Conservation (phyloP, 768 basidiomycete species). For the Podaxis sp. region DNA sequence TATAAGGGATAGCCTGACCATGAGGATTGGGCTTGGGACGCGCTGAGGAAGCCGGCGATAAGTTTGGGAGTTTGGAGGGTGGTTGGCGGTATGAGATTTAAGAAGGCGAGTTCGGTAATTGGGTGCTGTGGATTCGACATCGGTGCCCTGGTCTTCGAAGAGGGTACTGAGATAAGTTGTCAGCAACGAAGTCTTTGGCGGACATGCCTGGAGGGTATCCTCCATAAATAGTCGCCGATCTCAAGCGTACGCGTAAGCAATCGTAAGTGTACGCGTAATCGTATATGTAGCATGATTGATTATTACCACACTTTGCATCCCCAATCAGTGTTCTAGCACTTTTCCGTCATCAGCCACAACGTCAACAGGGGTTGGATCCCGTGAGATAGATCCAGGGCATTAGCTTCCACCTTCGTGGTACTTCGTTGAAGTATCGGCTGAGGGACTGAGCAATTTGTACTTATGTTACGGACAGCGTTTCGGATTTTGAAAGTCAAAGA, state of each 20-base stretch:
- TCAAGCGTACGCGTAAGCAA: neutral
- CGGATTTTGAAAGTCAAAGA: too few species aligned
- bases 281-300: neutral
- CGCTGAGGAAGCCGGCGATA: conserved; percentile 28
- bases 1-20: conserved; percentile 41
- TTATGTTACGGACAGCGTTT: too few species aligned
- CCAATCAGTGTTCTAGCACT: neutral
- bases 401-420: too few species aligned
- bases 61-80: conserved; percentile 29
- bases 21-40: conserved; percentile 36
- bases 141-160: neutral
- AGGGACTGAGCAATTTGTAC: too few species aligned
- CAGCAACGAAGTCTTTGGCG: neutral
- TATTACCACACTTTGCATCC: neutral
- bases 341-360: neutral
- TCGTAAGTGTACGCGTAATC: neutral
- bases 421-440: too few species aligned
- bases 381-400: neutral
- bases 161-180: neutral
- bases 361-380: neutral
- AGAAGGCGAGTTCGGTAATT: conserved; percentile 42
- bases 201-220: neutral
- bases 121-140: conserved; percentile 17
- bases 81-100: conserved; percentile 33
- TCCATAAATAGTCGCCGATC: neutral